Evolutionary conservation across 2,329 filamentous ascomycete species (phyloP), one percentile per base, ranked within the genome.

Genomic region (Coleophoma crateriformis): DNA sequence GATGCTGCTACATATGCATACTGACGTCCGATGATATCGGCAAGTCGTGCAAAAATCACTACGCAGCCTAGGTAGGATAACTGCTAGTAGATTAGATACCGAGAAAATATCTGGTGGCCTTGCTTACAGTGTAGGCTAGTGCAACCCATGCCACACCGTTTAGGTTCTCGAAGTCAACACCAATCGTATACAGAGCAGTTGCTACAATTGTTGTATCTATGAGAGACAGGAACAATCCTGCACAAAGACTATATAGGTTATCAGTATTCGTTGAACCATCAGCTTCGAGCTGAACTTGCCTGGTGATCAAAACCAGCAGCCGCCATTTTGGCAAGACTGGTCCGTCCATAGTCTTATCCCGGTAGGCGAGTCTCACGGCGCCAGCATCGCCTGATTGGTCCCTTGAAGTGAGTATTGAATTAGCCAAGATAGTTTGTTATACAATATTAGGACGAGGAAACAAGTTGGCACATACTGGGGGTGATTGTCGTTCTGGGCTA

Each of bases 121-220:
- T 32, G 45, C 0, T 15, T 44, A 44, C 41, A 5, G 77, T 79
- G 55, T 81, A 82, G 7, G 76, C 67, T 35, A 83, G 66, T 0
- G 76, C 76, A 0, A 81, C 71, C 76, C 76, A 79, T 57, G 77
- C 80, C 47, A 78, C 69, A 3, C 57, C 58, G 11, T 68, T 62
- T 3, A 76, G 55, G 13, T 70, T 67, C 11, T 70, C 49, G 43
- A 83, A 77, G 4, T 83, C 76, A 14, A 58, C 60, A 2, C 74
- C 75, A 44, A 84, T 83, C 13, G 68, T 69, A 58, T 77, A 77
- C 4, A 84, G 62, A 44, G 76, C 76, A 15, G 79, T 82, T 1
- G 80, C 78, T 2, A 84, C 75, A 39, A 84, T 82, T 4, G 79
- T 79, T 1, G 75, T 74, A 61, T 83, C 79, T n/a, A 82, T 61